Conservation (phyloP, 768 basidiomycete species). For the Rubroboletus satanas region DNA sequence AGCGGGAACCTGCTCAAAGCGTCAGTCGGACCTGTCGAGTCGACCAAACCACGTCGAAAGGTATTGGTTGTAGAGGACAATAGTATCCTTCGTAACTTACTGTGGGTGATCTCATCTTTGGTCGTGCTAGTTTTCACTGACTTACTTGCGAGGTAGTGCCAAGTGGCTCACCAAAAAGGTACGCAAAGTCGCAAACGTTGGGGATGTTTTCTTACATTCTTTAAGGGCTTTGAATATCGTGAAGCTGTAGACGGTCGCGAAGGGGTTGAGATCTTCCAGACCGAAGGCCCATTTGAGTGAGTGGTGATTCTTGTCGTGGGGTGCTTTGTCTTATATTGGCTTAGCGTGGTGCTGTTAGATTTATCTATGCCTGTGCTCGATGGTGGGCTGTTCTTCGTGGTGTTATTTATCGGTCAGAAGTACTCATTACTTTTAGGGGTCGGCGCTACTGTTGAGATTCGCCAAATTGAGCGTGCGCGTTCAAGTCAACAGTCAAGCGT, state of each 20-base stretch:
- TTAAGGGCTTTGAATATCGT: slow-evolving; percentile 65
- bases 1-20: slow-evolving; percentile 69
- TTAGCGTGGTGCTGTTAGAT: slow-evolving; percentile 81
- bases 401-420: neutral
- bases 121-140: slow-evolving; percentile 9
- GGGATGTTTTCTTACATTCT: neutral
- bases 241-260: slow-evolving; percentile 84
- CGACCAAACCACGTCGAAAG: slow-evolving; percentile 44
- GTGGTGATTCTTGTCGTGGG: slow-evolving; percentile 26
- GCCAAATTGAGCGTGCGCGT: slow-evolving; percentile 58
- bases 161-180: slow-evolving; percentile 65
- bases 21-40: slow-evolving; percentile 52
- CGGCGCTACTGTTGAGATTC: slow-evolving; percentile 79
- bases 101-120: slow-evolving; percentile 48
- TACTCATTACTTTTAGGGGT: slow-evolving; percentile 48
- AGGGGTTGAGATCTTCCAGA: slow-evolving; percentile 71
- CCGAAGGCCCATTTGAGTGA: slow-evolving; percentile 83
- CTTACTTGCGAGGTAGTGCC: slow-evolving; percentile 35
- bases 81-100: slow-evolving; percentile 71
- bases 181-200: neutral
- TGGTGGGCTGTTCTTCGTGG: slow-evolving; percentile 41
- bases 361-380: slow-evolving; percentile 94
- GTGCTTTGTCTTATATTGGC: slow-evolving; percentile 1
- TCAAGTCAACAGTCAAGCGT: slow-evolving; percentile 36
- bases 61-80: slow-evolving; percentile 93